A percentile compares a stretch with the other conserved stretches of the same genome.
Conservation (phyloP, 2,329 filamentous ascomycete genomes). For the Fusarium avenaceum region DNA sequence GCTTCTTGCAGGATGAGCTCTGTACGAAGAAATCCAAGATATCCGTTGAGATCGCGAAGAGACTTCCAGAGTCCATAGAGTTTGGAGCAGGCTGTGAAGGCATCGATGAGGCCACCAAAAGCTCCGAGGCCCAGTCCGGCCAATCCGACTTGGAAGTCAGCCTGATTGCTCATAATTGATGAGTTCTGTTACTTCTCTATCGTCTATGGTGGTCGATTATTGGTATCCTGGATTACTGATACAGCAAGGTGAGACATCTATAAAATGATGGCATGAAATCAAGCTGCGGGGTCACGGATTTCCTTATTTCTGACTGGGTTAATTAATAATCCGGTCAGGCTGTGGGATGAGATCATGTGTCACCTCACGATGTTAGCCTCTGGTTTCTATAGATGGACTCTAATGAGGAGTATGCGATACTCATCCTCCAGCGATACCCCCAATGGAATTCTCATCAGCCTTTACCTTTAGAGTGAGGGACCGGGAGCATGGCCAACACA, state of each 20-base stretch:
- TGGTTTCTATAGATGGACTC: background rate
- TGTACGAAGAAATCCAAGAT: background rate
- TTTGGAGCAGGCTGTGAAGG: background rate
- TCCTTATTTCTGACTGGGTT: background rate
- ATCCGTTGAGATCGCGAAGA: background rate
- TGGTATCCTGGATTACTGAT: no score
- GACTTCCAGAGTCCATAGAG: conserved; percentile 7
- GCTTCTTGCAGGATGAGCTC: conserved; percentile 12
- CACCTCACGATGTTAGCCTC: background rate
- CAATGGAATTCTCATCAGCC: conserved; percentile 9
- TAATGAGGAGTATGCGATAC: background rate
- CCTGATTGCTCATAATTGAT: background rate
- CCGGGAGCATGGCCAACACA: background rate
- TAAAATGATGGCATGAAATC: background rate
- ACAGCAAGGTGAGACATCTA: background rate
- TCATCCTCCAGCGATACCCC: background rate
- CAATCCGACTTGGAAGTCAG: conserved; percentile 4
- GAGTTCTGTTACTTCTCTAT: background rate
- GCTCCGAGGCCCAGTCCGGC: conserved; percentile 11
- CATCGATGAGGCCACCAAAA: conserved; percentile 4
- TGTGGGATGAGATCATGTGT: conserved; percentile 14
- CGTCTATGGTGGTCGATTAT: no score
- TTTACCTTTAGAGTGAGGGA: background rate
- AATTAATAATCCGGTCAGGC: conserved; percentile 18
- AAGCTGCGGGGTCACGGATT: conserved; percentile 5